Conservation (phyloP, 129 eudicot genomes). For the Erigeron canadensis region DNA sequence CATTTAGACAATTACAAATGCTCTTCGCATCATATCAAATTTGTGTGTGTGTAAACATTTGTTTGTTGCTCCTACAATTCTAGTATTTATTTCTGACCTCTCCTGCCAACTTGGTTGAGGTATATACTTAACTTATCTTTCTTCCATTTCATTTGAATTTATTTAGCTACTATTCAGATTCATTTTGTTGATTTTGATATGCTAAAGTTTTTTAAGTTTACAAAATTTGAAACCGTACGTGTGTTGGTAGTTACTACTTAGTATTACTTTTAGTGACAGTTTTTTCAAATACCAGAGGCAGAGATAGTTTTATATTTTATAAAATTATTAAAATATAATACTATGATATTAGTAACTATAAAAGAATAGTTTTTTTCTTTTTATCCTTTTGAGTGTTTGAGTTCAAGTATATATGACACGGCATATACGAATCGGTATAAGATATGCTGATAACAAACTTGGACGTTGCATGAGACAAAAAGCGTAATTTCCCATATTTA, state of each 20-base stretch:
- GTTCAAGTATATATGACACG: no score
- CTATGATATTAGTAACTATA: no score
- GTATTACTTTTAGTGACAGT: neutral
- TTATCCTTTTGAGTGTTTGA: no score
- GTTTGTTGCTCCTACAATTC: constrained; percentile 6
- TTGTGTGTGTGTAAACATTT: neutral
- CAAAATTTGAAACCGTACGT: neutral
- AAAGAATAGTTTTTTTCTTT: no score
- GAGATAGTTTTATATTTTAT: no score
- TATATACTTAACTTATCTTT: neutral
- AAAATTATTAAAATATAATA: no score
- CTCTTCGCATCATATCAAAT: neutral
- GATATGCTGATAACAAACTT: no score
- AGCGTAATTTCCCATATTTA: no score
- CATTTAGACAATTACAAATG: neutral
- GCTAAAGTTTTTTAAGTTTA: neutral
- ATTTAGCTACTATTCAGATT: neutral
- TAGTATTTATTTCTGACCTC: constrained; percentile 3
- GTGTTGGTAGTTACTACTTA: no score
- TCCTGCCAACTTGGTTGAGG: neutral
- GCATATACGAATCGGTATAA: no score
- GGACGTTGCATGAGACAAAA: no score
- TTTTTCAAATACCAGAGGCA: no score
- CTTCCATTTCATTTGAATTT: neutral
- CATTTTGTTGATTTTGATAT: neutral